These are phyloP conservation scores for Cyberlindnera samutprakarnensis DNA, from an alignment of 805 yeast genomes.

Conservation along the genomic window DNA sequence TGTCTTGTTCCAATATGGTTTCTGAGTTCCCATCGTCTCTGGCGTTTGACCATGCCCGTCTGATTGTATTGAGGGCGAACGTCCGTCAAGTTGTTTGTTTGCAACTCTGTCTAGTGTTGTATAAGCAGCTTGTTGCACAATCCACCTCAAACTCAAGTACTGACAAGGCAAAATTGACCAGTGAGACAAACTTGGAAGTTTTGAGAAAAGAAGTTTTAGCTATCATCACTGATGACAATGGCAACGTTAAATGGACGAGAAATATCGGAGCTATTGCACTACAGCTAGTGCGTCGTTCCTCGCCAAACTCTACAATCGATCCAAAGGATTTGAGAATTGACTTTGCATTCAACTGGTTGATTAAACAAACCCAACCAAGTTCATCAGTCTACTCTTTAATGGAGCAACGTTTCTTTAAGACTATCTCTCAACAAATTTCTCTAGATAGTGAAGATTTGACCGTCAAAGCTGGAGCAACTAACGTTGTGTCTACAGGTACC, in stretches of 20 bases:
- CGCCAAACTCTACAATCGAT: slow-evolving; percentile 18
- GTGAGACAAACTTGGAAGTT: slow-evolving; percentile 30
- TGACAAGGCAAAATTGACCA: slow-evolving; percentile 23
- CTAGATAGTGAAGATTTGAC: slow-evolving; percentile 10
- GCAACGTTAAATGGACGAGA: slow-evolving; percentile 86
- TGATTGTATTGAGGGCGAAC: slow-evolving; percentile 74
- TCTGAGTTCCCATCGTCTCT: slow-evolving; percentile 77
- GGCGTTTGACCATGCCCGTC: slow-evolving; percentile 76
- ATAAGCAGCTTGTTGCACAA: slow-evolving; percentile 53
- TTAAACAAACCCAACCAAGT: slow-evolving; percentile 79
- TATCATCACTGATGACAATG: slow-evolving; percentile 77
- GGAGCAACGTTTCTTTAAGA: slow-evolving; percentile 58
- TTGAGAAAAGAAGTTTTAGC: slow-evolving; percentile 69
- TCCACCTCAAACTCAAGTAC: slow-evolving; percentile 11
- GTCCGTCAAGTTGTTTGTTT: slow-evolving; percentile 78
- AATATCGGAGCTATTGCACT: slow-evolving; percentile 67
- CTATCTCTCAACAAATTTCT: slow-evolving; percentile 32
- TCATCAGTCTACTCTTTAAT: slow-evolving; percentile 69
- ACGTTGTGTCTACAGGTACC: slow-evolving; percentile 8
- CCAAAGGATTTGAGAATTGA: slow-evolving; percentile 22
- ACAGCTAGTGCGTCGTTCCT: slow-evolving; percentile 45
- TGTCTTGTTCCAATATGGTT: slow-evolving; percentile 76
- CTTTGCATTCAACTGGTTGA: slow-evolving; percentile 71
- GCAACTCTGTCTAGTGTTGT: slow-evolving; percentile 63
- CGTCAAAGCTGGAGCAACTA: slow-evolving; percentile 4